phyloP scores from a whole-genome alignment of 2,329 filamentous ascomycete genomes.

The Gyromitra esculenta region DNA sequence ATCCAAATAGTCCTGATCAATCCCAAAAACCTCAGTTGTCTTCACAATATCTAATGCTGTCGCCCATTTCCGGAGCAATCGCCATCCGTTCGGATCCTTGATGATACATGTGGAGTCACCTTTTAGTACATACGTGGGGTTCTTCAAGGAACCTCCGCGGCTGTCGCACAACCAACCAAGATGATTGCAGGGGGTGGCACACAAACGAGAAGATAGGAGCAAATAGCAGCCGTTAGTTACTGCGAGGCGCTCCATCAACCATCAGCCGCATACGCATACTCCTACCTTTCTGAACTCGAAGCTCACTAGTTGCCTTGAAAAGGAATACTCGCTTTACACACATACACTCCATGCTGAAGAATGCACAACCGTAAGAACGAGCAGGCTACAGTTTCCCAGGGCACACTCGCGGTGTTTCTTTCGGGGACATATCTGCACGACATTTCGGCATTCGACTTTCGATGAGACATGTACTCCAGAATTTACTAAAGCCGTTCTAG shows the following conservation, averaged over 20 bases:
- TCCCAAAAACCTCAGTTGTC: slow-evolving; percentile 34
- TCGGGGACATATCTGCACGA: slow-evolving; percentile 41
- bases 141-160: slow-evolving; percentile 49
- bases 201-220: slow-evolving; percentile 49
- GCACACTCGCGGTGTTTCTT: slow-evolving; percentile 21
- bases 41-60: slow-evolving; percentile 46
- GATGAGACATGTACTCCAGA: slow-evolving; percentile 49
- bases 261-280: slow-evolving; percentile 53
- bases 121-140: slow-evolving; percentile 46
- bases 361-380: slow-evolving; percentile 34
- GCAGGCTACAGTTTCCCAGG: slow-evolving; percentile 2
- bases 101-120: slow-evolving; percentile 48
- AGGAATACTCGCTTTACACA: slow-evolving; percentile 31
- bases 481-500: slow-evolving; percentile 22
- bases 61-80: slow-evolving; percentile 50
- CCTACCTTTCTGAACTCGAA: slow-evolving; percentile 49
- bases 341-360: slow-evolving; percentile 40
- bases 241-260: slow-evolving; percentile 49
- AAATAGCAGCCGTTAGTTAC: slow-evolving; percentile 45
- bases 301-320: slow-evolving; percentile 39
- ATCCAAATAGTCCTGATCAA: slow-evolving; percentile 46
- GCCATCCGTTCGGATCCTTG: slow-evolving; percentile 35
- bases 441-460: slow-evolving; percentile 38
- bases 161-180: slow-evolving; percentile 39
- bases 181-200: slow-evolving; percentile 46